phyloP scores from a whole-genome alignment of 2,329 filamentous ascomycete genomes.

The Fusarium compactum region DNA sequence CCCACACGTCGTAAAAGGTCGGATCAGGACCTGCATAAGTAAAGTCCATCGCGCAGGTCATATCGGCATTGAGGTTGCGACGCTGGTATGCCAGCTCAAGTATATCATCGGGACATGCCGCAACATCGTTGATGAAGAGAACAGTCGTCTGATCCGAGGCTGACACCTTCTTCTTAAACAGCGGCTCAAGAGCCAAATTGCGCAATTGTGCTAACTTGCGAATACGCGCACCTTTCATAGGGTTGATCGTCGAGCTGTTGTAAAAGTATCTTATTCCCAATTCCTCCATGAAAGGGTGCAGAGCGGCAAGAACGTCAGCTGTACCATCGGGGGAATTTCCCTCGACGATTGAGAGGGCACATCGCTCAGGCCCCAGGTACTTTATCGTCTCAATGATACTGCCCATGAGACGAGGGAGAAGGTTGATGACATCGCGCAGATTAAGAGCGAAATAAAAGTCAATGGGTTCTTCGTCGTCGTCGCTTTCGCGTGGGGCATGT shows the following conservation, averaged over 20 bases:
- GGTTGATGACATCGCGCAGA: constrained; percentile 58
- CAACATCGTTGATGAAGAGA: constrained; percentile 68
- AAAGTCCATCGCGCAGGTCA: constrained; percentile 72
- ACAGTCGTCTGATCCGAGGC: constrained; percentile 57
- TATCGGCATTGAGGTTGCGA: constrained; percentile 60
- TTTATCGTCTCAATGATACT: constrained; percentile 63
- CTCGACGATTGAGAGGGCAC: constrained; percentile 67
- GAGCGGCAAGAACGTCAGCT: constrained; percentile 59
- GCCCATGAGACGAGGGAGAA: constrained; percentile 65
- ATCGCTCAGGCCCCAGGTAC: constrained; percentile 64
- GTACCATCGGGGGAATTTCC: constrained; percentile 68
- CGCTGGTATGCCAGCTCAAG: constrained; percentile 67
- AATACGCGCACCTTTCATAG: constrained; percentile 59
- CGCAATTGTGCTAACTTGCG: constrained; percentile 61
- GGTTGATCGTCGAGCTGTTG: constrained; percentile 57
- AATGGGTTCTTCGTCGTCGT: not conserved
- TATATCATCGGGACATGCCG: constrained; percentile 66
- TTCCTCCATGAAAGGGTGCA: constrained; percentile 55
- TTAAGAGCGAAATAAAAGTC: constrained; percentile 68
- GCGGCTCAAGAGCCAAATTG: constrained; percentile 64
- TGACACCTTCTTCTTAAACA: constrained; percentile 48
- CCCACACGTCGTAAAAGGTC: constrained; percentile 69
- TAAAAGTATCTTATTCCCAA: constrained; percentile 59
- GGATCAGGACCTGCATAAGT: constrained; percentile 58
- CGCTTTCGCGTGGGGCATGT: not conserved